Percentiles rank a stretch among this genome's conserved stretches.
Evolutionary conservation across 2,329 filamentous ascomycete genomes (phyloP).

Genomic region (Sphaerulina vaccinii): DNA sequence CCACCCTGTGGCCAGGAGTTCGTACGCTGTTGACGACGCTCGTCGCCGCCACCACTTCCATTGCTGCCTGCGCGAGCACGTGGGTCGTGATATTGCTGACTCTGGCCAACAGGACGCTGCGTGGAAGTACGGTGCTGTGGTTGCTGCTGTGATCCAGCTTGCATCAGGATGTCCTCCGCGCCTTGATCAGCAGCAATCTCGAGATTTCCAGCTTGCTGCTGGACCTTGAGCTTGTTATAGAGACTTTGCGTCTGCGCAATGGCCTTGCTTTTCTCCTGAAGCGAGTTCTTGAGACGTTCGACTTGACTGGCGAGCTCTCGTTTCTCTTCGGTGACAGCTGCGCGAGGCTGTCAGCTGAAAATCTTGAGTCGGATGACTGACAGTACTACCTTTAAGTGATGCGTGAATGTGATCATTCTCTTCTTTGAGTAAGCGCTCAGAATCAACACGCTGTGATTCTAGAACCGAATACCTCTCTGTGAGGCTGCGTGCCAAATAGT

Average conservation of each 20-base stretch:
- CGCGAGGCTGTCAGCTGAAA: not conserved
- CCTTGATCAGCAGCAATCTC: constrained; percentile 56
- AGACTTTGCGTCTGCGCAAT: constrained; percentile 3
- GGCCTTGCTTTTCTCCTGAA: constrained; percentile 18
- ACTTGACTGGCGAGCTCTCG: constrained; percentile 8
- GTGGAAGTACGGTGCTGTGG: not conserved
- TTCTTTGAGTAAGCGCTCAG: constrained; percentile 72
- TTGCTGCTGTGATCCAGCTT: constrained; percentile 11
- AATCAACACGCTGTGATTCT: constrained; percentile 37
- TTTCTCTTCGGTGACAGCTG: constrained; percentile 17
- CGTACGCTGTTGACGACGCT: constrained; percentile 12
- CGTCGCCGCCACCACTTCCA: constrained; percentile 10
- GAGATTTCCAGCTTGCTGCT: constrained; percentile 55
- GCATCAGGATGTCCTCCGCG: constrained; percentile 48
- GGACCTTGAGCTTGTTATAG: constrained; percentile 57
- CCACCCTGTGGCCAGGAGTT: constrained; percentile 12
- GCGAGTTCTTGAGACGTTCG: constrained; percentile 8
- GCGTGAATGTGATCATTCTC: constrained; percentile 57
- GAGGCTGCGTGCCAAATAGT: constrained; percentile 68
- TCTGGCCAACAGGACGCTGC: constrained; percentile 4
- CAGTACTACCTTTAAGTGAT: not conserved
- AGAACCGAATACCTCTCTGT: constrained; percentile 68
- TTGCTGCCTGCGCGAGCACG: constrained; percentile 9
- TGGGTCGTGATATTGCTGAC: not conserved
- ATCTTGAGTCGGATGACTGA: not conserved